Percentiles rank a stretch among this genome's conserved stretches.
Evolutionary conservation across 495 filamentous ascomycete species (phyloP).

Genomic region (Trichocladium antarcticum): DNA sequence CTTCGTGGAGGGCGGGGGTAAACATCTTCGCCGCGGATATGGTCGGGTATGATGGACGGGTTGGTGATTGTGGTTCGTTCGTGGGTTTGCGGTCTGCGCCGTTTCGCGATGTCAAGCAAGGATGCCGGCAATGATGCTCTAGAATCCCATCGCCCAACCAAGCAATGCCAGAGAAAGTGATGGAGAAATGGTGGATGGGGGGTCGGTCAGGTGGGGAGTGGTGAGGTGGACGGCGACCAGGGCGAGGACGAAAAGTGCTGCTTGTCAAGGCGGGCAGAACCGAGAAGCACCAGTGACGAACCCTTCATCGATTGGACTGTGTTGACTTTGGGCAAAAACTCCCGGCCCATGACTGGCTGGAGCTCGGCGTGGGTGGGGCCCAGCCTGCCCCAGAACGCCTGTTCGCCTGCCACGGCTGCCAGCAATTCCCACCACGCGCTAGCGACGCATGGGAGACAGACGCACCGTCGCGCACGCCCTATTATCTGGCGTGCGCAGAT

Average conservation of each 20-base stretch:
- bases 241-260: conserved; percentile 12
- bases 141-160: not conserved
- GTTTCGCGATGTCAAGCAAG: not conserved
- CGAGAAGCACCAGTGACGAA: conserved; percentile 24
- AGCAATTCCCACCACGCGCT: conserved; percentile 12
- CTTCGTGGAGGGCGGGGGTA: conserved; percentile 40
- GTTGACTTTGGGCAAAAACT: conserved; percentile 32
- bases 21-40: conserved; percentile 50
- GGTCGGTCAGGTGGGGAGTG: not conserved
- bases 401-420: conserved; percentile 14
- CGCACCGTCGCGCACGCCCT: no score
- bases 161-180: not conserved
- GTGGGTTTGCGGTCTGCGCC: conserved; percentile 8
- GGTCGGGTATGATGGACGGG: conserved; percentile 2
- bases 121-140: not conserved
- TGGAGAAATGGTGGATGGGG: not conserved
- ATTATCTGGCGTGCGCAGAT: no score
- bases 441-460: conserved; percentile 15
- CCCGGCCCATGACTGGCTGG: conserved; percentile 18
- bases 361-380: conserved; percentile 17
- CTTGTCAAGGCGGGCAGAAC: conserved; percentile 9
- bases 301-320: conserved; percentile 29
- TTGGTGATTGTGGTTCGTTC: not conserved
- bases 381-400: no score
- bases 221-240: not conserved